These are phyloP conservation scores for Ceratocystis lukuohia DNA, from an alignment of 2,329 filamentous ascomycete species.

Conservation along the genomic window DNA sequence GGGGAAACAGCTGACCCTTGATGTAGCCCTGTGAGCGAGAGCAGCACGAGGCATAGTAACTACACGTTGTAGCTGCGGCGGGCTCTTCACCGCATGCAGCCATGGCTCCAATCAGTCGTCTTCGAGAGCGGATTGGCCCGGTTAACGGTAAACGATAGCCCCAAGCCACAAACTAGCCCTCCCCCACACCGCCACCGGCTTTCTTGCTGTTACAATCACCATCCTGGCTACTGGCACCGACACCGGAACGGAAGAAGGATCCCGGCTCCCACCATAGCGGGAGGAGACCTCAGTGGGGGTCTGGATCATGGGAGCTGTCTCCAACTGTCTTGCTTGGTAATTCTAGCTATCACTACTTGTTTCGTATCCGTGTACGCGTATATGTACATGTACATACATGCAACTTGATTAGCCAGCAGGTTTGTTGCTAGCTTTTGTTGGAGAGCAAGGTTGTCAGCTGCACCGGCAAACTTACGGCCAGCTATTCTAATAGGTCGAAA, in stretches of 20 bases:
- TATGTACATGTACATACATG: not conserved
- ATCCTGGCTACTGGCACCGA: not conserved
- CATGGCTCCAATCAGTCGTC: not conserved
- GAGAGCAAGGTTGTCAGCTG: not conserved
- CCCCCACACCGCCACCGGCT: not conserved
- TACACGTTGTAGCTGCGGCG: not conserved
- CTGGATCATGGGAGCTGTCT: not conserved
- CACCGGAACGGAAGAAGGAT: slow-evolving; percentile 6
- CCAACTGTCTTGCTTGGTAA: not conserved
- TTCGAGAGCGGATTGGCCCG: not conserved
- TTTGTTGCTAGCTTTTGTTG: not conserved
- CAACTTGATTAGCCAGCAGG: not conserved
- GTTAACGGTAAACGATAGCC: not conserved
- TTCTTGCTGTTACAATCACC: not conserved
- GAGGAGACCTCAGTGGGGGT: not conserved
- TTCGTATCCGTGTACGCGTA: not conserved
- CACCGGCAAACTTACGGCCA: not conserved
- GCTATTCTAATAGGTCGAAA: not conserved
- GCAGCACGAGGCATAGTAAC: not conserved
- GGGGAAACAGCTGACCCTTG: not conserved
- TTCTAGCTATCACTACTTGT: too few species aligned
- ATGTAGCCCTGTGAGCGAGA: not conserved
- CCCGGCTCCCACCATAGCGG: not conserved
- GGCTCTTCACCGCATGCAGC: not conserved
- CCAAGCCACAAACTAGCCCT: not conserved